phyloP scores from a whole-genome alignment of 345 rosid genomes.

The Gynandropsis gynandra region DNA sequence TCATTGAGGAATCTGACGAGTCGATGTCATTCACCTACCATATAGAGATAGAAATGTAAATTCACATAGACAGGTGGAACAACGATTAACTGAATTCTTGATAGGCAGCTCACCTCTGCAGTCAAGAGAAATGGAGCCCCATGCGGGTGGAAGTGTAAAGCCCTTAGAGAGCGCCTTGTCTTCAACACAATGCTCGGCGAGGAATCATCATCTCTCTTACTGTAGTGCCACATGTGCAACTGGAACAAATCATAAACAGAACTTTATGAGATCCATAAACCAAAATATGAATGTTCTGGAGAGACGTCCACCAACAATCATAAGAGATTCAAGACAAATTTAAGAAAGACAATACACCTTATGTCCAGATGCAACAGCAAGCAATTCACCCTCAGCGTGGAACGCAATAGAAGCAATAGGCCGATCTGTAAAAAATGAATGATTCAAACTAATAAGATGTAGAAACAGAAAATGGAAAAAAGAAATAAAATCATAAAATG shows the following conservation, averaged over 20 bases:
- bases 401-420: slow-evolving; percentile 90
- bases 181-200: slow-evolving; percentile 58
- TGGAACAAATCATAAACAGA: slow-evolving; percentile 25
- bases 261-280: slow-evolving; percentile 13
- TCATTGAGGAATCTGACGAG: slow-evolving; percentile 71
- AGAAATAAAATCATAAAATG: background rate
- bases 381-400: slow-evolving; percentile 72
- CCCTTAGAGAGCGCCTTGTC: slow-evolving; percentile 75
- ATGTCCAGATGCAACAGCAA: slow-evolving; percentile 86
- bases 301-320: slow-evolving; percentile 4
- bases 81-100: slow-evolving; percentile 20
- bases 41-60: slow-evolving; percentile 45
- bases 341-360: slow-evolving; percentile 37
- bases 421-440: slow-evolving; percentile 36
- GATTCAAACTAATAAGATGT: slow-evolving; percentile 6
- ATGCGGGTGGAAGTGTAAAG: slow-evolving; percentile 80
- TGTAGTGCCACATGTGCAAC: slow-evolving; percentile 71
- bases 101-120: slow-evolving; percentile 57
- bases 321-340: slow-evolving; percentile 15
- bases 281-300: slow-evolving; percentile 6
- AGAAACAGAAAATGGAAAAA: slow-evolving; percentile 13
- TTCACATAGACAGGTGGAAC: slow-evolving; percentile 18
- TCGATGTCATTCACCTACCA: slow-evolving; percentile 88
- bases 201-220: slow-evolving; percentile 52
- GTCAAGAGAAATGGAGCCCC: slow-evolving; percentile 77